phyloP scores from a whole-genome alignment of 345 rosid species.

The Adansonia digitata region DNA sequence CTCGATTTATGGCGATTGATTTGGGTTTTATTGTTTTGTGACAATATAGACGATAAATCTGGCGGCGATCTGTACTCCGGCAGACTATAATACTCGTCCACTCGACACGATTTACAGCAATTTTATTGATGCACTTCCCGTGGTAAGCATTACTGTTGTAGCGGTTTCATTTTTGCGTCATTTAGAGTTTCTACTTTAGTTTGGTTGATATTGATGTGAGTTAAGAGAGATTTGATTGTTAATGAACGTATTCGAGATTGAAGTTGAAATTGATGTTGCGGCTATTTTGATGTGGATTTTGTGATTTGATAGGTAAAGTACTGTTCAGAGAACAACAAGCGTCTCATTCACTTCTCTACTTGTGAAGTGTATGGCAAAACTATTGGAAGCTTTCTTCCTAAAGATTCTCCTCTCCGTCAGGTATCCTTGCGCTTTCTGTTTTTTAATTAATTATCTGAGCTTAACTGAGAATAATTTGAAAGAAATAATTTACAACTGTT shows the following conservation, averaged over 20 bases:
- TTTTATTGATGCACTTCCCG: no score
- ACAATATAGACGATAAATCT: conserved; percentile 68
- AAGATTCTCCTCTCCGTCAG: no score
- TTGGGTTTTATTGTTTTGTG: conserved; percentile 2
- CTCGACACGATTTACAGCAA: conserved; percentile 96
- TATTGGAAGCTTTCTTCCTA: no score
- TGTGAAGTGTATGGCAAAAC: no score
- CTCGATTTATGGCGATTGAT: not conserved
- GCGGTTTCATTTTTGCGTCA: not conserved
- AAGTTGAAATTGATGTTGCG: conserved; percentile 23
- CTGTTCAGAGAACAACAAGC: conserved; percentile 95
- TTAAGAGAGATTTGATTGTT: conserved; percentile 6
- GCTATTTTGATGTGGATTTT: conserved; percentile 12
- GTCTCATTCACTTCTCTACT: conserved; percentile 97
- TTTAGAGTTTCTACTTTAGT: not conserved
- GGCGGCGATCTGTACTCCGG: conserved; percentile 99
- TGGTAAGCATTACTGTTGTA: conserved; percentile 39
- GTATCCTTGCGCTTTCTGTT: conserved; percentile 36
- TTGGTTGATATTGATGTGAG: not conserved
- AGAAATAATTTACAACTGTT: not conserved
- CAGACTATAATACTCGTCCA: conserved; percentile 97
- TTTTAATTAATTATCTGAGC: not conserved
- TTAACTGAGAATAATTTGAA: not conserved
- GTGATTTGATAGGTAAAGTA: conserved; percentile 60
- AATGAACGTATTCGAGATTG: not conserved